phyloP scores from a whole-genome alignment of 2,329 filamentous ascomycete species.

The Aspergillus sp. region DNA sequence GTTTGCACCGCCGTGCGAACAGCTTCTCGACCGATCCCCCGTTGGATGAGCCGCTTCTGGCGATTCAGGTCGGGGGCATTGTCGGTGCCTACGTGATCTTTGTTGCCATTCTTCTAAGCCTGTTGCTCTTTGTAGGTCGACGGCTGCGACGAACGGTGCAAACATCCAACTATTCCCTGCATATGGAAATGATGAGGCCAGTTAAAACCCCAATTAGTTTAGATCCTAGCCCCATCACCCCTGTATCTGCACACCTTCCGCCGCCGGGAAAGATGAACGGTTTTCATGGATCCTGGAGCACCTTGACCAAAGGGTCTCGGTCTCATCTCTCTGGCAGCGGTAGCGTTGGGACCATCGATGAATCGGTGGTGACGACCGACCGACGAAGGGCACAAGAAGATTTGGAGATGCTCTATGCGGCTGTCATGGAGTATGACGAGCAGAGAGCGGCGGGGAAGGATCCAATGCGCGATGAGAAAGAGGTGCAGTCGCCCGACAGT shows the following conservation, averaged over 20 bases:
- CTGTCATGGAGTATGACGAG: conserved; percentile 84
- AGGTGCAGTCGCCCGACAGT: conserved; percentile 22
- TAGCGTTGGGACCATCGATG: conserved; percentile 71
- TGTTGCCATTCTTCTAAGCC: conserved; percentile 68
- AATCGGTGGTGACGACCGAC: conserved; percentile 71
- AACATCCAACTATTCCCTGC: conserved; percentile 50
- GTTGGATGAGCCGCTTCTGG: conserved; percentile 64
- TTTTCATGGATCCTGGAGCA: conserved; percentile 39
- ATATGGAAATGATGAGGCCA: conserved; percentile 58
- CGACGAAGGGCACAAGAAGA: conserved; percentile 73
- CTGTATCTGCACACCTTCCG: conserved; percentile 27
- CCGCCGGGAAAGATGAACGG: conserved; percentile 37
- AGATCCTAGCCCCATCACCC: conserved; percentile 35
- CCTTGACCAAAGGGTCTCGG: conserved; percentile 28
- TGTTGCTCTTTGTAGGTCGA: conserved; percentile 62
- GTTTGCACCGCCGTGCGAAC: conserved; percentile 12
- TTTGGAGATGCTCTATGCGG: conserved; percentile 85
- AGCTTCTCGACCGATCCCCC: conserved; percentile 27
- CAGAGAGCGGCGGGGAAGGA: conserved; percentile 35
- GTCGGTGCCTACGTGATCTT: conserved; percentile 78
- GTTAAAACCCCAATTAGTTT: conserved; percentile 25
- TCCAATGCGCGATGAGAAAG: conserved; percentile 10
- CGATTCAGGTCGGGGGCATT: conserved; percentile 79
- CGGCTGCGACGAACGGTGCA: conserved; percentile 51
- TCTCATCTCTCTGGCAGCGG: conserved; percentile 51